A percentile compares a stretch with the other conserved stretches of the same genome.
phyloP scores from a whole-genome alignment of 768 basidiomycete genomes.

The Phanerochaete carnosa region DNA sequence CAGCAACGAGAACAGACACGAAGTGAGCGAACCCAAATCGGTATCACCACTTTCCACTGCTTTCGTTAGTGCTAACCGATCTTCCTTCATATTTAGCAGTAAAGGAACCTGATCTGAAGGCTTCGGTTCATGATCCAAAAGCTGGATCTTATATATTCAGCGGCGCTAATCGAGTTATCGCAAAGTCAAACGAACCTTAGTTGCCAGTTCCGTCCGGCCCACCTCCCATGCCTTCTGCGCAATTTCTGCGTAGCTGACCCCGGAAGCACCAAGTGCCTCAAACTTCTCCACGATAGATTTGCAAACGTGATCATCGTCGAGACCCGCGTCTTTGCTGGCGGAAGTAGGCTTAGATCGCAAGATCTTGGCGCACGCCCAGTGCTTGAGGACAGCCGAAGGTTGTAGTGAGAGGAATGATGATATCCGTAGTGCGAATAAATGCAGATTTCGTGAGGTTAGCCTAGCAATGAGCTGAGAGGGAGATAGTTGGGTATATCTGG shows the following conservation, averaged over 20 bases:
- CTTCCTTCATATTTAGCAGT: constrained; percentile 93
- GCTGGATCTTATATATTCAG: constrained; percentile 34
- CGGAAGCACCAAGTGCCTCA: constrained; percentile 68
- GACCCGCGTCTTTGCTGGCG: constrained; percentile 49
- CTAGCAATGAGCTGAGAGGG: constrained; percentile 79
- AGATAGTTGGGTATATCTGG: constrained; percentile 78
- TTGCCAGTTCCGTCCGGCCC: constrained; percentile 76
- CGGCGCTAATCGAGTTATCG: neutral
- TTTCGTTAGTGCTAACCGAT: constrained; percentile 80
- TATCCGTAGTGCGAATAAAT: constrained; percentile 89
- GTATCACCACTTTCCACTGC: constrained; percentile 95
- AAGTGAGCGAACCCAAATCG: constrained; percentile 67
- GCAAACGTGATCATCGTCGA: constrained; percentile 76
- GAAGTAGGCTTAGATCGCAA: constrained; percentile 60
- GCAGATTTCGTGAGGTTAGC: constrained; percentile 82
- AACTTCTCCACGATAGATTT: constrained; percentile 88
- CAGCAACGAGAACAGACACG: neutral
- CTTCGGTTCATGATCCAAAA: constrained; percentile 87
- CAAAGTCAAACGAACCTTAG: constrained; percentile 52
- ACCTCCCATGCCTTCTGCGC: constrained; percentile 92
- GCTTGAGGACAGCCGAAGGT: constrained; percentile 83
- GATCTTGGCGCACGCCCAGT: constrained; percentile 97
- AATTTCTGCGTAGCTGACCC: constrained; percentile 92
- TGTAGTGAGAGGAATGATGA: constrained; percentile 81
- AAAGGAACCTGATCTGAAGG: constrained; percentile 93